These are phyloP conservation scores for Anisogramma anomala DNA, from an alignment of 2,329 filamentous ascomycete species.

Conservation along the genomic window DNA sequence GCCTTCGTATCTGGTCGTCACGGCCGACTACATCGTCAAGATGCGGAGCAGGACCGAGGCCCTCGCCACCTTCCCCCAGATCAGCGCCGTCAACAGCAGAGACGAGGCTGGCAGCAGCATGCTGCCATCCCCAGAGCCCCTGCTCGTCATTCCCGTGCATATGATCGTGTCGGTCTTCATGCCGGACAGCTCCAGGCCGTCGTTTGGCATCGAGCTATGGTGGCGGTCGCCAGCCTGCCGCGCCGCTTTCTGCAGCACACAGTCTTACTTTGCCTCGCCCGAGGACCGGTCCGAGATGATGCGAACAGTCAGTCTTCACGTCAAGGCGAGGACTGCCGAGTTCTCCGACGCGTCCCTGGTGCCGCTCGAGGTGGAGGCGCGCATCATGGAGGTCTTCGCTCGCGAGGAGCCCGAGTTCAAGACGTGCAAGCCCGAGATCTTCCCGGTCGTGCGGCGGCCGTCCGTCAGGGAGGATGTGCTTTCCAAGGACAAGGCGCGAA, in stretches of 20 bases:
- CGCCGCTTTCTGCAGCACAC: conserved; percentile 34
- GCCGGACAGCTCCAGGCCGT: conserved; percentile 37
- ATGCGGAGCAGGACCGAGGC: conserved; percentile 38
- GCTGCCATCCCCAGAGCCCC: conserved; percentile 21
- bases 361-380: conserved; percentile 35
- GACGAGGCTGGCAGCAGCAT: conserved; percentile 18
- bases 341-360: conserved; percentile 27
- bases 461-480: conserved; percentile 25
- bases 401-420: conserved; percentile 30
- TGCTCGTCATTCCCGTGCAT: conserved; percentile 36
- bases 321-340: conserved; percentile 25
- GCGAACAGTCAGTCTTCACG: conserved; percentile 29
- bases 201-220: conserved; percentile 45
- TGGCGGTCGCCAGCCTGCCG: conserved; percentile 37
- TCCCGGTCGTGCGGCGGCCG: conserved; percentile 40
- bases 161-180: conserved; percentile 41
- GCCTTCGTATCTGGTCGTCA: conserved; percentile 40
- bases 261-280: conserved; percentile 37
- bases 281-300: conserved; percentile 40
- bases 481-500: conserved; percentile 33
- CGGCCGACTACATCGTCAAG: conserved; percentile 38
- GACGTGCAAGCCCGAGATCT: conserved; percentile 31
- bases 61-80: conserved; percentile 34
- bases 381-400: conserved; percentile 36
- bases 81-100: conserved; percentile 22